phyloP scores from a whole-genome alignment of 257 asterid genomes.

The Phtheirospermum japonicum region DNA sequence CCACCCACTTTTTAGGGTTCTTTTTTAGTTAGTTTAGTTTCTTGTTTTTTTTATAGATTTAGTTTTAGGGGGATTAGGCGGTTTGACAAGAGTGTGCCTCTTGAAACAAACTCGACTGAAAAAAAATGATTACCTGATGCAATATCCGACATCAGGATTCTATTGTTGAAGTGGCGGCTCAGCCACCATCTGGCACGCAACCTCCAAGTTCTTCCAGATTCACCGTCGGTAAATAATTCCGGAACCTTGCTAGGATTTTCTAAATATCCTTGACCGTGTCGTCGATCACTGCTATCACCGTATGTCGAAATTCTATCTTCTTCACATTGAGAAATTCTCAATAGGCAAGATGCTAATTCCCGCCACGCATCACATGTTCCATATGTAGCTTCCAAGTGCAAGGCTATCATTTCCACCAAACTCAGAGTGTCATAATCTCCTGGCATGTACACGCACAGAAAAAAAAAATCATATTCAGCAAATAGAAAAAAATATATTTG shows the following conservation, averaged over 20 bases:
- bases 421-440: constrained; percentile 61
- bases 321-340: constrained; percentile 57
- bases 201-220: constrained; percentile 57
- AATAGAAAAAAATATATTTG: neutral
- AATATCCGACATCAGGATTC: constrained; percentile 46
- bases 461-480: constrained; percentile 18
- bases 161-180: constrained; percentile 60
- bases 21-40: too few relatives aligned
- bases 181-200: constrained; percentile 89
- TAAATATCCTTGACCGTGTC: constrained; percentile 26
- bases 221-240: constrained; percentile 42
- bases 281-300: constrained; percentile 26
- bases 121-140: constrained; percentile 54
- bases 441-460: constrained; percentile 25
- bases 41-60: too few relatives aligned
- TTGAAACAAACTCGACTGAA: neutral
- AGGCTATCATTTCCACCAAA: constrained; percentile 76
- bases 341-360: constrained; percentile 66
- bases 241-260: constrained; percentile 46
- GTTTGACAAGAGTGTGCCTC: neutral
- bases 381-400: constrained; percentile 68
- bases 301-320: constrained; percentile 63
- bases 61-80: too few relatives aligned
- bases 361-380: constrained; percentile 63
- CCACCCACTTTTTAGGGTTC: too few relatives aligned